These are phyloP conservation scores for Cichorium intybus DNA, from an alignment of 140 eudicot species.

Conservation along the genomic window DNA sequence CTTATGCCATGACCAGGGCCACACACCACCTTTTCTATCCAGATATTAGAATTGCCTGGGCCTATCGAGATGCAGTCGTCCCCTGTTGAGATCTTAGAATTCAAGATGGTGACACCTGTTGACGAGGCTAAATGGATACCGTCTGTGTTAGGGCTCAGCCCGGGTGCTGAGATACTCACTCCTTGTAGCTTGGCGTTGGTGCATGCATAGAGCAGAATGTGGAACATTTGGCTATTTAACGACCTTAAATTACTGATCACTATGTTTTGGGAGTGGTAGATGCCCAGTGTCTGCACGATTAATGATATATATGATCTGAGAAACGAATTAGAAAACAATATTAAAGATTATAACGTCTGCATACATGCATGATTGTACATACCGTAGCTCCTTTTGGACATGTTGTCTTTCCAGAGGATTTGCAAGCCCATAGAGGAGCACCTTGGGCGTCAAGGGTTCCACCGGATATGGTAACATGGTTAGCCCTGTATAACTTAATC, in stretches of 20 bases:
- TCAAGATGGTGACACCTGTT: slow-evolving; percentile 17
- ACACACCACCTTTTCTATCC: slow-evolving; percentile 26
- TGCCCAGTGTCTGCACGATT: slow-evolving; percentile 22
- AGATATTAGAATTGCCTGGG: slow-evolving; percentile 23
- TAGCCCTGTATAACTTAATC: slow-evolving; percentile 34
- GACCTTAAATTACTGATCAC: slow-evolving; percentile 27
- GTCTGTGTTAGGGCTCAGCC: slow-evolving; percentile 38
- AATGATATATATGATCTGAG: no score
- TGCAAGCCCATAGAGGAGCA: slow-evolving; percentile 34
- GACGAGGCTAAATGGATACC: slow-evolving; percentile 32
- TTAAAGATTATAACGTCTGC: no score
- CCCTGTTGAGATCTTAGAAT: slow-evolving; percentile 25
- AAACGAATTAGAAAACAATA: no score
- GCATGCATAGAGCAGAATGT: slow-evolving; percentile 30
- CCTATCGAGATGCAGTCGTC: slow-evolving; percentile 41
- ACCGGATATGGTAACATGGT: slow-evolving; percentile 33
- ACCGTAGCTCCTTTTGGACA: slow-evolving; percentile 44
- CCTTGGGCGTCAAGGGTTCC: slow-evolving; percentile 42
- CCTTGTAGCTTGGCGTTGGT: slow-evolving; percentile 16
- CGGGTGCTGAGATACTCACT: slow-evolving; percentile 24
- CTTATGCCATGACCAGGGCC: slow-evolving; percentile 40
- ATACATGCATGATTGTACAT: background rate
- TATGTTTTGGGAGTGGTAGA: slow-evolving; percentile 30
- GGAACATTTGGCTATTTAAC: slow-evolving; percentile 41
- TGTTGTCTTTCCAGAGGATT: slow-evolving; percentile 26